Percentiles rank a stretch among this genome's conserved stretches.
Conservation (phyloP, 1,284 basidiomycete species). For the Papiliotrema laurentii region DNA sequence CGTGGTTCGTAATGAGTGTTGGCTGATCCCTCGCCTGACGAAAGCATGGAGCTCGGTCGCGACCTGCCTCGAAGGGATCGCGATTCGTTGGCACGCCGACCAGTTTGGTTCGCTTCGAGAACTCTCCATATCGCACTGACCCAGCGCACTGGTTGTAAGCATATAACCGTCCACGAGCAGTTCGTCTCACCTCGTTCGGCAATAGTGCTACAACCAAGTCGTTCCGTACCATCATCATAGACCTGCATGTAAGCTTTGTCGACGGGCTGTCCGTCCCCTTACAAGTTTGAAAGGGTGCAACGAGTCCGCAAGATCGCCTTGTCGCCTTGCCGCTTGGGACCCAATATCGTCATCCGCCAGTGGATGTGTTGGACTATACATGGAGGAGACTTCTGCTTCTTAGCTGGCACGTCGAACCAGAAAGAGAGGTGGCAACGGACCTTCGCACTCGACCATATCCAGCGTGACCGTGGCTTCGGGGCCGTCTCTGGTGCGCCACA, state of each 20-base stretch:
- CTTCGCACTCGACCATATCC: conserved; percentile 69
- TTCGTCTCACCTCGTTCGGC: conserved; percentile 56
- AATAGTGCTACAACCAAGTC: conserved; percentile 74
- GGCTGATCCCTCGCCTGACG: conserved; percentile 31
- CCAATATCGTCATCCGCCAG: conserved; percentile 75
- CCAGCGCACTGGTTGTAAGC: conserved; percentile 60
- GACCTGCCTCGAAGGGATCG: conserved; percentile 21
- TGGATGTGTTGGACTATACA: conserved; percentile 70
- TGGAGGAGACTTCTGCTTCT: conserved; percentile 63
- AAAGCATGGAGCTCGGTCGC: conserved; percentile 10
- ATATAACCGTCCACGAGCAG: too few species aligned
- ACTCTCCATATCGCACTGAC: conserved; percentile 76
- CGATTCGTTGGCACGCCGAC: conserved; percentile 8
- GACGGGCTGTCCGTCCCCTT: neutral
- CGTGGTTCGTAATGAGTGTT: conserved; percentile 26
- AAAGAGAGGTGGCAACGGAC: conserved; percentile 18
- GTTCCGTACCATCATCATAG: conserved; percentile 79
- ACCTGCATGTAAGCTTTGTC: conserved; percentile 40
- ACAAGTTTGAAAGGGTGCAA: conserved; percentile 77
- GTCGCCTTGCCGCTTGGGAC: conserved; percentile 66
- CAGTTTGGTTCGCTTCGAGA: conserved; percentile 27
- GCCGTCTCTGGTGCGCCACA: conserved; percentile 73
- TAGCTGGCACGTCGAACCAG: neutral
- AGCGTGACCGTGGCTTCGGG: conserved; percentile 73
- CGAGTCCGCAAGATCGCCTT: conserved; percentile 60